These are phyloP conservation scores for Vitis hybrid DNA, from an alignment of 177 flowering plant genomes.

Conservation along the genomic window DNA sequence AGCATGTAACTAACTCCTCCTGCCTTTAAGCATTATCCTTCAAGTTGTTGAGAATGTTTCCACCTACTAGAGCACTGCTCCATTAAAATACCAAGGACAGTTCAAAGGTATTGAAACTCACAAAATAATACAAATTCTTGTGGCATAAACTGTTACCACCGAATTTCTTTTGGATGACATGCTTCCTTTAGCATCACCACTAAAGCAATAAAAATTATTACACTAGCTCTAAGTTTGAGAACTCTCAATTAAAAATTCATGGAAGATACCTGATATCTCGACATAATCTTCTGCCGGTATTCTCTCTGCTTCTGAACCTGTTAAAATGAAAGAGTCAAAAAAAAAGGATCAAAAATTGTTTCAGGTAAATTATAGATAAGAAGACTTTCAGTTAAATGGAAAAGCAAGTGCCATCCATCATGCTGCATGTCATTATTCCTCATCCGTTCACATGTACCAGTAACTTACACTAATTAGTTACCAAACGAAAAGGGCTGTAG, in stretches of 20 bases:
- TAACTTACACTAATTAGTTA: no score
- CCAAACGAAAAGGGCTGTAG: no score
- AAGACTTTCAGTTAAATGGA: no score
- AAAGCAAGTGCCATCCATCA: no score
- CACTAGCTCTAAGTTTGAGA: not conserved
- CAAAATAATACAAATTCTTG: not conserved
- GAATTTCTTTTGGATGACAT: not conserved
- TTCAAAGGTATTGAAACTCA: not conserved
- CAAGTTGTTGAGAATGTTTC: not conserved
- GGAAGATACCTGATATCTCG: constrained; percentile 65
- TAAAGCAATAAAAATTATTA: not conserved
- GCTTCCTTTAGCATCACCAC: not conserved
- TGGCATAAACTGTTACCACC: not conserved
- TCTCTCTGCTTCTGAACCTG: constrained; percentile 82
- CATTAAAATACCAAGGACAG: not conserved
- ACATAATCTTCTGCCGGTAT: constrained; percentile 73
- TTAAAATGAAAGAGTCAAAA: constrained; percentile 6
- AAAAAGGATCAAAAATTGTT: not conserved
- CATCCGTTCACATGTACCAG: no score
- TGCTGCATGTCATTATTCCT: no score
- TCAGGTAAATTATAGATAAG: no score
- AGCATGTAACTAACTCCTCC: not conserved
- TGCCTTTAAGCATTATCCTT: not conserved
- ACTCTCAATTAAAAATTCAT: not conserved
- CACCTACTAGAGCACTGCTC: not conserved